phyloP scores from a whole-genome alignment of 768 basidiomycete species.

The Hericium coralloides region DNA sequence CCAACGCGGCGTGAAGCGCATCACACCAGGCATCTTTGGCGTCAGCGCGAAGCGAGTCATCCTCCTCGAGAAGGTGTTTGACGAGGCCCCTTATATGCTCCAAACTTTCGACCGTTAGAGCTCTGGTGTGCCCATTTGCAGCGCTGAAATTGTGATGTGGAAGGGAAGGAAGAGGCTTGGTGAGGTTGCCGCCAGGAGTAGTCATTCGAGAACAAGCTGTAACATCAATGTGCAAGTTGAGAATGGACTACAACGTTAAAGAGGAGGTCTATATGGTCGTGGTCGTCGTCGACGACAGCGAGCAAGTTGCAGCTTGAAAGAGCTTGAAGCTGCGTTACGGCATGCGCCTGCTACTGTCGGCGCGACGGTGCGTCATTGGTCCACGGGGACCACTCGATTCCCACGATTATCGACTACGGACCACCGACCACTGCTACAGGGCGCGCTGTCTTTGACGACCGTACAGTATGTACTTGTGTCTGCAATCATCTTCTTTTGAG shows the following conservation, averaged over 20 bases:
- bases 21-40: constrained; percentile 7
- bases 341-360: no score
- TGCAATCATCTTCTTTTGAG: no score
- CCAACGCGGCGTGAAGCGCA: constrained; percentile 5
- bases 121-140: neutral
- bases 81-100: constrained; percentile 6
- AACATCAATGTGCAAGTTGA: neutral
- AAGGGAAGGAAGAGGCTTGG: neutral
- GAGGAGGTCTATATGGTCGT: neutral
- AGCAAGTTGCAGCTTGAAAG: no score
- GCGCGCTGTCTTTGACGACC: no score
- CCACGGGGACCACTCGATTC: neutral
- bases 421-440: no score
- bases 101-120: constrained; percentile 6
- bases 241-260: neutral
- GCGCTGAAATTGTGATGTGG: neutral
- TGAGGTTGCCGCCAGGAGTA: neutral
- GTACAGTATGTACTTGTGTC: no score
- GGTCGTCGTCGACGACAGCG: neutral
- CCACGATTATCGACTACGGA: no score
- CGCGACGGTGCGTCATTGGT: neutral
- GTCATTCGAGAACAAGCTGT: neutral
- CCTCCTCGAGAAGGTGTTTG: constrained; percentile 5
- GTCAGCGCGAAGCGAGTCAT: constrained; percentile 2
- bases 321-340: no score